Evolutionary conservation across 73 alveolate genomes (phyloP), one percentile per base, ranked within the genome.

Genomic region (Paramecium tetraurelia): DNA sequence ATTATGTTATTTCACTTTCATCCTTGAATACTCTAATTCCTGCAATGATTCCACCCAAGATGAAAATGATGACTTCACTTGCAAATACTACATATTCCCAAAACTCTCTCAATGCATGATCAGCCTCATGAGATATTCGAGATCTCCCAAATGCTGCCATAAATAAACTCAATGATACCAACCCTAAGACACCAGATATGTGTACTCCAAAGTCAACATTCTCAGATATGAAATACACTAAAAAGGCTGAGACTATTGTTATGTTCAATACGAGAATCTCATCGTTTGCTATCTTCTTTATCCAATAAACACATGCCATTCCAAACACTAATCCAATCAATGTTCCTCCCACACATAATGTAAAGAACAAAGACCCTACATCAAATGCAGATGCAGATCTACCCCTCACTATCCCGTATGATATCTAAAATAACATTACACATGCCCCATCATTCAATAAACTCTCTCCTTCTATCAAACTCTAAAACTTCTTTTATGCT

Each of bases 401-500:
- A 21, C 95, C 97, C 59, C 86, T 92, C 0, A 84, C 92, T 11
- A 77, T 33, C 10, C 89, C 96, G 48, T 86, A 80, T n/a, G 94
- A 77, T 14, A 93, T 88, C 20, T 89, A 41, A 85, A 92, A 95
- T 86, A 95, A 69, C 24, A 95, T 96, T 83, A 92, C 43, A 31
- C 95, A 95, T 10, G 98, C 94, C 12, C 96, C 96, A 44, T 95
- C 98, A 58, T 95, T 95, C 4, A 95, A 46, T 40, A 95, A 58
- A n/a, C 93, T 70, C 87, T 95, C 98, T 43, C 98, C 98, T 86
- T 93, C 98, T 18, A 95, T 93, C 20, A 95, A 72, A 9, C 95
- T 85, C 16, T 95, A 70, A 63, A 95, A 89, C 58, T 90, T 93
- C 59, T 95, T 90, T 18, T 92, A 68, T 16, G 96, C 98, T n/a